Base-by-base conservation (phyloP, 768 basidiomycete genomes). In the Plicaturopsis crispa region DNA sequence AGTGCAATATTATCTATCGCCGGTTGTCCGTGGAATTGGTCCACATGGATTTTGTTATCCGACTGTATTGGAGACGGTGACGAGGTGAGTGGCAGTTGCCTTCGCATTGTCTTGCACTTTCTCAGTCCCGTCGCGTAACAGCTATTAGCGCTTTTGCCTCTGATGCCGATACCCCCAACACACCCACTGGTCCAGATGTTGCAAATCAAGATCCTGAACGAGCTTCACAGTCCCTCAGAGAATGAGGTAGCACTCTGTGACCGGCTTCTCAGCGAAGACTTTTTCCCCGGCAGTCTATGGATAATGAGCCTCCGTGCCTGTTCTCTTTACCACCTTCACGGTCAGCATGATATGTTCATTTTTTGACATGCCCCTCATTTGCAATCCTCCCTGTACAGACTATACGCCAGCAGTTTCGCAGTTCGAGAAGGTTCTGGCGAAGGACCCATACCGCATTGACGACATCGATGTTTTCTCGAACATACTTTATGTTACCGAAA, bases 401-500 rank as follows among this genome's bases (percentile, higher is more conserved):
- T 96, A 91, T 58, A 77, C 80, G 38, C 78, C 80, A 40, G 91
- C 96, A 3, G 86, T 88, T 55, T 62, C 61, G 21, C 80, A 90
- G 50, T 99, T 97, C 55, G 84, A 91, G 49, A 72, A 74, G 47
- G 85, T 98, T 23, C 73, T 88, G 23, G 60, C 66, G 3, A 54
- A 82, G 24, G 92, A 97, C 55, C 94, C 93, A 6, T 81, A 80
- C 59, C 77, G 92, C 18, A 77, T 96, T 41, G 96, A 99, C 47
- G 88, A 96, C 51, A 84, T 98, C 40, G 96, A 98, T 52, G 79
- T 96, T 24, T 92, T 85, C 57, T 94, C 92, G 40, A 96, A 98
- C 55, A 96, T 98, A 53, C 72, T 98, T 30, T 98, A 97, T 59
- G 92, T 98, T 3, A 89, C 88, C 34, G 87, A 92, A 51, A 89